Evolutionary conservation across 73 alveolate species (phyloP).

Genomic region (Stentor roeselii): DNA sequence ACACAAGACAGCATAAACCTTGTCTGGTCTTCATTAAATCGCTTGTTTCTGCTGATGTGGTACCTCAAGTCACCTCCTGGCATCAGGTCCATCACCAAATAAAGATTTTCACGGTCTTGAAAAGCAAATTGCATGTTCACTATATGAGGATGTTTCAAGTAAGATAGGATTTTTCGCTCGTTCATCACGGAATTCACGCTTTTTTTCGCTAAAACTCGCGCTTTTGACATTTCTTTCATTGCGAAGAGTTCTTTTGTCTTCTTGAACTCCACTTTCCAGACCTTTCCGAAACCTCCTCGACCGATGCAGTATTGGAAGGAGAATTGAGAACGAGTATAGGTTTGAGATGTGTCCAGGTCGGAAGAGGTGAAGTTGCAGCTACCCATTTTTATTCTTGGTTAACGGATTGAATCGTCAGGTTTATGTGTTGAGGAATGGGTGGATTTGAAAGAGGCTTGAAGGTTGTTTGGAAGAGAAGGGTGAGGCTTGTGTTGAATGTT

Average conservation of each 20-base stretch:
- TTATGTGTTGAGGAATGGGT: too few species aligned
- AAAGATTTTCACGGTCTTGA: constrained; percentile 84
- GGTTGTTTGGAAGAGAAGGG: too few species aligned
- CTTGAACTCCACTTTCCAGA: constrained; percentile 32
- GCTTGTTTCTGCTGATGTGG: constrained; percentile 48
- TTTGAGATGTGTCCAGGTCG: too few species aligned
- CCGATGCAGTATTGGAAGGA: constrained; percentile 43
- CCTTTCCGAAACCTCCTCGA: constrained; percentile 56
- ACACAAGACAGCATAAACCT: constrained; percentile 69
- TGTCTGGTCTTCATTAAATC: constrained; percentile 52
- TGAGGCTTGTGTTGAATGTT: too few species aligned
- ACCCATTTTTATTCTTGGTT: too few species aligned
- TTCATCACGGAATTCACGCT: constrained; percentile 75
- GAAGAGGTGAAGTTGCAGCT: too few species aligned
- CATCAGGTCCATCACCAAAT: constrained; percentile 88
- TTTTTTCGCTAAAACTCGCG: constrained; percentile 70
- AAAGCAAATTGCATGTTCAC: constrained; percentile 92
- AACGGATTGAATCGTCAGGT: too few species aligned
- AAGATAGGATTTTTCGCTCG: constrained; percentile 75
- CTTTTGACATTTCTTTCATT: constrained; percentile 26
- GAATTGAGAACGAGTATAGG: too few species aligned
- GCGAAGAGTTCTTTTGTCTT: constrained; percentile 51
- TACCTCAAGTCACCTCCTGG: constrained; percentile 84
- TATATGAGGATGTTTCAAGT: constrained; percentile 55
- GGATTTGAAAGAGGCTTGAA: too few species aligned